Percentiles rank a stretch among this genome's conserved stretches.
Evolutionary conservation across 371 early-diverging fungal genomes (phyloP).

Genomic region (Lichtheimia corymbifera): DNA sequence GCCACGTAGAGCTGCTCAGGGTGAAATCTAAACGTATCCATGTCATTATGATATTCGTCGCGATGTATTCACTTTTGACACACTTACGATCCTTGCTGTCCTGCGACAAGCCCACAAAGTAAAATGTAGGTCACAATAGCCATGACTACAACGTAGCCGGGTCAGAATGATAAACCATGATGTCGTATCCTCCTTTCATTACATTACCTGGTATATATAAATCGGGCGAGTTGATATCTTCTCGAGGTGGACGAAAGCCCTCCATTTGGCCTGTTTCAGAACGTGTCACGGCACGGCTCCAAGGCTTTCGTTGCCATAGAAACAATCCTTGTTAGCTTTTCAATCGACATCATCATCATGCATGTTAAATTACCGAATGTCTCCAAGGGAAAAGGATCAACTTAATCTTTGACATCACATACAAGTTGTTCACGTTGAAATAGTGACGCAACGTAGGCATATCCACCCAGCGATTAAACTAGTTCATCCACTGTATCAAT

Average conservation of each 20-base stretch:
- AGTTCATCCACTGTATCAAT: background rate
- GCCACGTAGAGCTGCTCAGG: conserved; percentile 92
- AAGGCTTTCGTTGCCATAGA: conserved; percentile 47
- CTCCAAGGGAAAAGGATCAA: conserved; percentile 95
- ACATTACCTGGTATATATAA: conserved; percentile 90
- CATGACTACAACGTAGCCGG: conserved; percentile 68
- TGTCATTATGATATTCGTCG: background rate
- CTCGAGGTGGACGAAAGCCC: conserved; percentile 85
- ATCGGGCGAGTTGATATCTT: conserved; percentile 95
- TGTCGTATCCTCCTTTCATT: too few relatives aligned
- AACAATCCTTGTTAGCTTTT: too few relatives aligned
- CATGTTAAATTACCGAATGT: conserved; percentile 72
- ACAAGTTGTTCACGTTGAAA: conserved; percentile 95
- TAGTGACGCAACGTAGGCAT: conserved; percentile 88
- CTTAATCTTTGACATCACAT: conserved; percentile 87
- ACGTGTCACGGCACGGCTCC: conserved; percentile 79
- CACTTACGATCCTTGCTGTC: conserved; percentile 65
- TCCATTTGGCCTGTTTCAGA: conserved; percentile 86
- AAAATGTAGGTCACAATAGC: conserved; percentile 94
- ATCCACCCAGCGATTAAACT: conserved; percentile 87
- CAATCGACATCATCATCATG: background rate
- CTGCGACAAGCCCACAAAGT: conserved; percentile 74
- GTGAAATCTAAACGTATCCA: conserved; percentile 62
- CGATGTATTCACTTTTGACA: background rate
- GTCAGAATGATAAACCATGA: too few relatives aligned